These are phyloP conservation scores for Suillus decipiens DNA, from an alignment of 768 basidiomycete species.

Conservation along the genomic window DNA sequence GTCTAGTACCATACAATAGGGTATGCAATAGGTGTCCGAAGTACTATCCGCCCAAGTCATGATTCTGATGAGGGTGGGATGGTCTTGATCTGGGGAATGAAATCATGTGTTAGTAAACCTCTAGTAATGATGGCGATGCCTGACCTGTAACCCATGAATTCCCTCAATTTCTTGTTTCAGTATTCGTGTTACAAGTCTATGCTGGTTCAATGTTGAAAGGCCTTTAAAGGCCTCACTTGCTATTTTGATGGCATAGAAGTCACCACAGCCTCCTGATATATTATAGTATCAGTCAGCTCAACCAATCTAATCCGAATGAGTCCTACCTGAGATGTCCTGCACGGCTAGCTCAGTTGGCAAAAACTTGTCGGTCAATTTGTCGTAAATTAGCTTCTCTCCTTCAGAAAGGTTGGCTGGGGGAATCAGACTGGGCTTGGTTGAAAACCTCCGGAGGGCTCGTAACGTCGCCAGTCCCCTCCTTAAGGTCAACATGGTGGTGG, in stretches of 20 bases:
- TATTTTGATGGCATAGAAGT: slow-evolving; percentile 92
- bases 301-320: slow-evolving; percentile 4
- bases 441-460: slow-evolving; percentile 32
- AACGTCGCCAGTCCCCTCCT: slow-evolving; percentile 36
- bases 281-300: slow-evolving; percentile 12
- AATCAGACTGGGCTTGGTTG: slow-evolving; percentile 26
- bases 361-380: slow-evolving; percentile 75
- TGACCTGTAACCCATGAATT: slow-evolving; percentile 93
- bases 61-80: slow-evolving; percentile 27
- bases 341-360: slow-evolving; percentile 81
- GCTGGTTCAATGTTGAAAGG: slow-evolving; percentile 88
- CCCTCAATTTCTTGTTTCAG: slow-evolving; percentile 87
- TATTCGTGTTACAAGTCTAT: slow-evolving; percentile 82
- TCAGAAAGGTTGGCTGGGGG: slow-evolving; percentile 39
- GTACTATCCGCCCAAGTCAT: background rate
- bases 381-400: slow-evolving; percentile 70
- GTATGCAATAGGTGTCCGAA: background rate
- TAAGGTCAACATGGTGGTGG: slow-evolving; percentile 33
- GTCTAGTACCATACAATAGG: background rate
- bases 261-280: slow-evolving; percentile 89
- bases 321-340: slow-evolving; percentile 91
- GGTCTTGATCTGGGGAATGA: slow-evolving; percentile 40
- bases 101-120: background rate
- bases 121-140: slow-evolving; percentile 20
- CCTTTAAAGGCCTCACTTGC: slow-evolving; percentile 85